phyloP scores from a whole-genome alignment of 2,329 filamentous ascomycete genomes.

The Hymenoscyphus fraxineus region DNA sequence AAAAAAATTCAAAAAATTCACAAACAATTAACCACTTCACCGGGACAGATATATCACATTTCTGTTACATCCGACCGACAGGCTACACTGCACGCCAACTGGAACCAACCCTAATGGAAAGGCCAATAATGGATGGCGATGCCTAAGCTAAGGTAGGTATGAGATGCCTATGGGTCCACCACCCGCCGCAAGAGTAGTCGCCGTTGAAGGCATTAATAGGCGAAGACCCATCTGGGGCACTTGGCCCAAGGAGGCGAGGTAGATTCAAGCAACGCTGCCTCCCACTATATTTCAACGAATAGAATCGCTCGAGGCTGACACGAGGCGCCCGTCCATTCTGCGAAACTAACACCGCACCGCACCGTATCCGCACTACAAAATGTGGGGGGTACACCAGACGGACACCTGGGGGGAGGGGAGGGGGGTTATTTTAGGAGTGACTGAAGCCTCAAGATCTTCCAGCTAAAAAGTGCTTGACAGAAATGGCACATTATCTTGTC shows the following conservation, averaged over 20 bases:
- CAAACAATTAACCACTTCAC: neutral
- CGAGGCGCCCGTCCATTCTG: constrained; percentile 18
- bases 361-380: neutral
- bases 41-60: constrained; percentile 1
- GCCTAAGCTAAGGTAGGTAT: neutral
- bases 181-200: neutral
- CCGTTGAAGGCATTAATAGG: neutral
- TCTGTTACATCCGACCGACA: neutral
- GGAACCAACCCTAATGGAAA: too few species aligned
- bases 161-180: neutral
- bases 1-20: neutral
- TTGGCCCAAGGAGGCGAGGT: neutral
- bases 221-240: neutral
- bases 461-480: neutral
- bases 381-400: neutral
- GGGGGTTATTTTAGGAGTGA: neutral
- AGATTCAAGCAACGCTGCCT: neutral
- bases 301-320: constrained; percentile 24
- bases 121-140: too few species aligned
- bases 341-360: neutral
- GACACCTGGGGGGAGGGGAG: neutral
- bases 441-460: neutral
- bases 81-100: neutral
- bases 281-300: constrained; percentile 21
- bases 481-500: neutral